Percentiles rank a stretch among this genome's conserved stretches.
Conservation (phyloP, 139 green algal genomes). For the Pleodorina starrii region DNA sequence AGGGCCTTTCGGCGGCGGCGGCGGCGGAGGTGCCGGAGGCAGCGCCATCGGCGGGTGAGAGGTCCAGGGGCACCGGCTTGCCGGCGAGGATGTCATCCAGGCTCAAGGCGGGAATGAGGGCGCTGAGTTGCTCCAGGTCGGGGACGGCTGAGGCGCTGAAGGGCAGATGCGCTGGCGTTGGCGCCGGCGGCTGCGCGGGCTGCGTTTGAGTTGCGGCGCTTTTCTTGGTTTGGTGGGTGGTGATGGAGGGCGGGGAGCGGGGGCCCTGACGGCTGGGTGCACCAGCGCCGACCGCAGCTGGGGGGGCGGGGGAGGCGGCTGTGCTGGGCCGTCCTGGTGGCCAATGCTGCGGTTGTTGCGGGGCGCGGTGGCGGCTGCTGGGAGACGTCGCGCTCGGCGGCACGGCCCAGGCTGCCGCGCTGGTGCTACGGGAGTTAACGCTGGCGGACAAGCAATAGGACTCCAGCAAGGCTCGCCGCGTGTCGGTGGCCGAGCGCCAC, state of each 20-base stretch:
- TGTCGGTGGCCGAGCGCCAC: neutral
- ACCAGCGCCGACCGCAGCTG: too few species aligned
- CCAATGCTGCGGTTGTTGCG: too few species aligned
- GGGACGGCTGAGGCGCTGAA: neutral
- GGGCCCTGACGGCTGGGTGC: too few species aligned
- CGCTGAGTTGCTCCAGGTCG: neutral
- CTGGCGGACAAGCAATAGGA: neutral
- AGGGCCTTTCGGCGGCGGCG: too few species aligned
- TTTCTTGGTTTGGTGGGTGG: too few species aligned
- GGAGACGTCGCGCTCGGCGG: neutral
- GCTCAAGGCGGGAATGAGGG: constrained; percentile 24
- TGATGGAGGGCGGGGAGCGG: too few species aligned
- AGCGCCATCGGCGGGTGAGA: neutral
- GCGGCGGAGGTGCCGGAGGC: neutral
- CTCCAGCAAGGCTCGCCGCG: neutral
- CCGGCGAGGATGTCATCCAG: constrained; percentile 50
- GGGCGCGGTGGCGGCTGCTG: neutral
- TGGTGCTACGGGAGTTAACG: neutral
- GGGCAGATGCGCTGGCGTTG: neutral
- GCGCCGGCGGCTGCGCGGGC: neutral
- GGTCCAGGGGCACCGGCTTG: neutral
- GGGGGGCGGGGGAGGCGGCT: too few species aligned
- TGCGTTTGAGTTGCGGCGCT: neutral
- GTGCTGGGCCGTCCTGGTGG: too few species aligned
- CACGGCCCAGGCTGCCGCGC: neutral